Base-by-base conservation (phyloP, 192 early-diverging fungal species). In the Phycomyces nitens region DNA sequence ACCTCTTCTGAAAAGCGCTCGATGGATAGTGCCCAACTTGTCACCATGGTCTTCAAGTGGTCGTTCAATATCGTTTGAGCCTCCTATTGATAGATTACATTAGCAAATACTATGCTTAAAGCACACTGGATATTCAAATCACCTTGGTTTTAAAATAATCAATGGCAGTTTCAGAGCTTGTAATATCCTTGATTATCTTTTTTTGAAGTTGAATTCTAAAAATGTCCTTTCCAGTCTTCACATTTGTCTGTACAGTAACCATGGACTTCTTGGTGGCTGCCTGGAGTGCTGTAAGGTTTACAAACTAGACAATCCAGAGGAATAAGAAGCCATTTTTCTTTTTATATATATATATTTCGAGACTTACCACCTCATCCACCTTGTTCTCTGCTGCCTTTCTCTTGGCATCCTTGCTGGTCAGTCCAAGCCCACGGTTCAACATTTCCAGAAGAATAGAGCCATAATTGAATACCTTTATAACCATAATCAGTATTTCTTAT, bases 181-280 rank as follows among this genome's bases (percentile, higher is more conserved):
- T 44, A 21, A 64, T 24, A n/a, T 52, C 23, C n/a, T 73, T 66
- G 15, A 23, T 12, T 16, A 65, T 11, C 18, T 54, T 58, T 24
- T 73, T 73, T 39, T 70, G 69, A 4, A 70, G 53, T 39, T 64
- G 62, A 40, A 52, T 24, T 49, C 57, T 64, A 18, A 66, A 61
- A 5, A 49, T 20, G 21, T 68, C 71, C 56, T 73, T 66, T 14
- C 55, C 51, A 20, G 44, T 49, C n/a, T 56, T 39, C 24, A 40
- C 23, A 26, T 58, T 40, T 39, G 42, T 44, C 60, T 67, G 65
- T 4, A 73, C 18, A 23, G 41, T 40, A 38, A 59, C 27, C 9
- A 73, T 53, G 16, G 54, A 50, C 8, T 56, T 52, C 38, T 73
- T 73, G 9, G 44, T 23, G 14, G 4, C n/a, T 12, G 24, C 23